Conservation (phyloP, 2,329 filamentous ascomycete genomes). For the Fusarium graminum region DNA sequence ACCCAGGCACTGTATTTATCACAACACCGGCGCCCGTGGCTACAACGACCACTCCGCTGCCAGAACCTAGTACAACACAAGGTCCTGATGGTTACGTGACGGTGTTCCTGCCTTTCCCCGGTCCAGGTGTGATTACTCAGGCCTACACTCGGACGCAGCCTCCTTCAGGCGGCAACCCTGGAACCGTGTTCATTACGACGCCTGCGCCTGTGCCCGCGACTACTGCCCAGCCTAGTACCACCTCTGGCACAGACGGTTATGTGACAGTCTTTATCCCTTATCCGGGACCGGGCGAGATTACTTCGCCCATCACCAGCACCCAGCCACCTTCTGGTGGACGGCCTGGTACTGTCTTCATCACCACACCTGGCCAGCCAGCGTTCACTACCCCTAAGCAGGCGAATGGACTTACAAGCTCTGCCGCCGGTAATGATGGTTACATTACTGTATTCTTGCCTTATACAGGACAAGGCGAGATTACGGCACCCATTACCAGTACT, state of each 20-base stretch:
- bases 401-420: conserved; percentile 15
- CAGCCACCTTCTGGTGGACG: conserved; percentile 11
- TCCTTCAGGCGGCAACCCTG: conserved; percentile 28
- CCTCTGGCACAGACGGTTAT: conserved; percentile 25
- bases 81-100: conserved; percentile 26
- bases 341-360: conserved; percentile 28
- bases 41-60: conserved; percentile 8
- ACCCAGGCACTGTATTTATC: conserved; percentile 25
- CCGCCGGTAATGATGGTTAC: conserved; percentile 10
- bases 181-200: conserved; percentile 33
- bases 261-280: conserved; percentile 31
- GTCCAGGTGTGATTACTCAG: conserved; percentile 24
- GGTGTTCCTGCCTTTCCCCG: conserved; percentile 29
- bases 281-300: conserved; percentile 27
- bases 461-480: conserved; percentile 14
- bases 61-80: conserved; percentile 14
- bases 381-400: conserved; percentile 17
- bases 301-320: conserved; percentile 26
- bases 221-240: conserved; percentile 25
- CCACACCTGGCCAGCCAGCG: conserved; percentile 6
- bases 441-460: conserved; percentile 24
- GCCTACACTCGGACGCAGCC: conserved; percentile 29
- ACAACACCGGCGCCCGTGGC: conserved; percentile 18
- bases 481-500: conserved; percentile 20
- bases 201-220: conserved; percentile 21